Percentiles rank a stretch among this genome's conserved stretches.
Evolutionary conservation across 1,284 basidiomycete genomes (phyloP).

Genomic region (Malassezia slooffiae): DNA sequence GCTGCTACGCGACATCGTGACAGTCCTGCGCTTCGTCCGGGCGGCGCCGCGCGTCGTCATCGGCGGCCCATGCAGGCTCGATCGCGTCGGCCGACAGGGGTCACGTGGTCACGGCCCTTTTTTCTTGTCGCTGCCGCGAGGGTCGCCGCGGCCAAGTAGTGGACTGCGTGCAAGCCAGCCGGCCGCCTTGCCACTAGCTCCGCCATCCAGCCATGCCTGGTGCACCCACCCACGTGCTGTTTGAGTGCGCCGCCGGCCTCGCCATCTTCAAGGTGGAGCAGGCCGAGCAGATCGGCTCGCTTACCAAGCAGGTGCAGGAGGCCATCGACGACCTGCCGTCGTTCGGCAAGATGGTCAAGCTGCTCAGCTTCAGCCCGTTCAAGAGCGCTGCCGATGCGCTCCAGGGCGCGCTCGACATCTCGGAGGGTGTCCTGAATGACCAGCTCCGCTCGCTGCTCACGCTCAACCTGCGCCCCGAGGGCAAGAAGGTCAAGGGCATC

Average conservation of each 20-base stretch:
- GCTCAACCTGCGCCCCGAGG: constrained; percentile 69
- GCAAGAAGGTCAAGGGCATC: constrained; percentile 64
- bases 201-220: constrained; percentile 41
- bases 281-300: constrained; percentile 77
- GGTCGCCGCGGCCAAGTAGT: not conserved
- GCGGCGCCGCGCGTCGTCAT: not conserved
- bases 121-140: not conserved
- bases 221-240: constrained; percentile 62
- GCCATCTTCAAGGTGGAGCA: constrained; percentile 83
- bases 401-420: constrained; percentile 91
- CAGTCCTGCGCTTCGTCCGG: constrained; percentile 7
- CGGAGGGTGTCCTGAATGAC: constrained; percentile 84
- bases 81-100: constrained; percentile 6
- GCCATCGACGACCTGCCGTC: constrained; percentile 61
- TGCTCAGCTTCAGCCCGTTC: constrained; percentile 88
- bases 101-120: constrained; percentile 9
- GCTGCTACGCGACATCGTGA: constrained; percentile 40
- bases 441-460: constrained; percentile 77
- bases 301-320: constrained; percentile 70
- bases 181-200: not conserved
- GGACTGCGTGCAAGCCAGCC: too few relatives aligned
- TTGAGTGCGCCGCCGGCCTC: constrained; percentile 90
- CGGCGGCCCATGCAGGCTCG: constrained; percentile 2
- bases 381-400: constrained; percentile 88
- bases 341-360: constrained; percentile 85